These are phyloP conservation scores for Huntiella bhutanensis DNA, from an alignment of 2,329 filamentous ascomycete species.

Conservation along the genomic window DNA sequence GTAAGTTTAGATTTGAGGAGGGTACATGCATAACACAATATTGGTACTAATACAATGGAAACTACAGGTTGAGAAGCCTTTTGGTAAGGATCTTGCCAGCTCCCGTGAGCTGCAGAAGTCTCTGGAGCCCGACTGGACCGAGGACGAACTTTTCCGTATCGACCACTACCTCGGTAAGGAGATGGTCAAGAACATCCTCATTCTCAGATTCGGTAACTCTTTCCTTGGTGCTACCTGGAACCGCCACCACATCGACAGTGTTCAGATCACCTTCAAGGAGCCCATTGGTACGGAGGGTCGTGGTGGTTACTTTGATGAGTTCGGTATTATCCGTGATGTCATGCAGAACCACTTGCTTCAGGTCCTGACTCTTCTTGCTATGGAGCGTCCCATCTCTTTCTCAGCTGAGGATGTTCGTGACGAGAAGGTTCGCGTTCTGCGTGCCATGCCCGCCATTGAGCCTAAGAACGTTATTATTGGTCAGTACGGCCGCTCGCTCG, in stretches of 20 bases:
- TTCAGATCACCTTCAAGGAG: slow-evolving; percentile 99
- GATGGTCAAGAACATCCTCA: slow-evolving; percentile 99
- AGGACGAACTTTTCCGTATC: slow-evolving; percentile 97
- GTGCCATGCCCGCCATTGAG: slow-evolving; percentile 83
- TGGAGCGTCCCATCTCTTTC: slow-evolving; percentile 97
- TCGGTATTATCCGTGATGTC: slow-evolving; percentile 96
- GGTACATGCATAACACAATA: background rate
- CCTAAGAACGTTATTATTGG: slow-evolving; percentile 99
- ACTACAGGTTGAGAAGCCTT: slow-evolving; percentile 85
- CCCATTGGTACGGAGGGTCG: slow-evolving; percentile 96
- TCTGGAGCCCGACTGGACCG: slow-evolving; percentile 92
- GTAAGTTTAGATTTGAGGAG: slow-evolving; percentile 30
- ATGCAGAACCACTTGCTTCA: slow-evolving; percentile 99
- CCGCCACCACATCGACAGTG: slow-evolving; percentile 96
- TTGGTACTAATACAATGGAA: slow-evolving; percentile 14
- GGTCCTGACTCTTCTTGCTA: slow-evolving; percentile 84
- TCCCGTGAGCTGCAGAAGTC: slow-evolving; percentile 90
- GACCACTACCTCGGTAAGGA: slow-evolving; percentile 99
- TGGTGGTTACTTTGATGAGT: slow-evolving; percentile 98
- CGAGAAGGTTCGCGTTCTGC: slow-evolving; percentile 92
- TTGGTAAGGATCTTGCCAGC: slow-evolving; percentile 89
- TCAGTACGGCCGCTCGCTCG: slow-evolving; percentile 90
- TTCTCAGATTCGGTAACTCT: slow-evolving; percentile 93
- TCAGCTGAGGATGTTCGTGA: slow-evolving; percentile 95
- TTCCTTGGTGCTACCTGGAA: slow-evolving; percentile 99